These are phyloP conservation scores for Chlamydomonas sp. DNA, from an alignment of 139 green algal genomes.

Conservation along the genomic window DNA sequence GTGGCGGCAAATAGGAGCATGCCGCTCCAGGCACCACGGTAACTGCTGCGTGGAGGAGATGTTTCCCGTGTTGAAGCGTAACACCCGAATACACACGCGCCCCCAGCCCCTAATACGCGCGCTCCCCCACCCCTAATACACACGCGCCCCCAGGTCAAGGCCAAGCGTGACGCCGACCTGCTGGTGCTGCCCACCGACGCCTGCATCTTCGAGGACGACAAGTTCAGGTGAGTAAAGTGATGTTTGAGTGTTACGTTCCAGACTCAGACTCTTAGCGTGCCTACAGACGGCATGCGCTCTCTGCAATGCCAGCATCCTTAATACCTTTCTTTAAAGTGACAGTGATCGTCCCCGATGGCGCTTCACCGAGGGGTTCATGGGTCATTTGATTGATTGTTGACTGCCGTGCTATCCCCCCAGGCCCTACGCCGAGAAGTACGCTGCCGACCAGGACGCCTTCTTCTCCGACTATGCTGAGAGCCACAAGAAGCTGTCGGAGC, in stretches of 20 bases:
- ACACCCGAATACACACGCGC: background rate
- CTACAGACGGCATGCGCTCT: too few species aligned
- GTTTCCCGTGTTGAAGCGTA: too few species aligned
- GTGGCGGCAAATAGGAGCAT: too few species aligned
- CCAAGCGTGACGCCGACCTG: conserved; percentile 81
- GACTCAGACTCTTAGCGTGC: background rate
- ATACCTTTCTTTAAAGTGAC: too few species aligned
- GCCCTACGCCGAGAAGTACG: conserved; percentile 91
- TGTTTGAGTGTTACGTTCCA: background rate
- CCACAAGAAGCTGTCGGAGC: conserved; percentile 89
- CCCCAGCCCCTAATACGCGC: background rate
- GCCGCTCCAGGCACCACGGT: too few species aligned
- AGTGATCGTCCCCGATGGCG: too few species aligned
- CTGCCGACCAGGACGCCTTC: conserved; percentile 84
- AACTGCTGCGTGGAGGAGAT: too few species aligned
- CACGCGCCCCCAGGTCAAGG: conserved; percentile 59
- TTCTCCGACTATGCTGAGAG: conserved; percentile 78
- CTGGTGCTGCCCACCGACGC: conserved; percentile 92
- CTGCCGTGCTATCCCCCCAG: conserved; percentile 44
- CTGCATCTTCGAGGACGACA: conserved; percentile 85
- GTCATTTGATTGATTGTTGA: background rate
- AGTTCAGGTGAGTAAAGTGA: conserved; percentile 74
- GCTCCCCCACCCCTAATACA: conserved; percentile 30
- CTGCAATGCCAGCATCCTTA: too few species aligned
- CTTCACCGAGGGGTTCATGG: too few species aligned